These are phyloP conservation scores for Trametes hirsuta DNA, from an alignment of 1,284 basidiomycete species.

Conservation along the genomic window DNA sequence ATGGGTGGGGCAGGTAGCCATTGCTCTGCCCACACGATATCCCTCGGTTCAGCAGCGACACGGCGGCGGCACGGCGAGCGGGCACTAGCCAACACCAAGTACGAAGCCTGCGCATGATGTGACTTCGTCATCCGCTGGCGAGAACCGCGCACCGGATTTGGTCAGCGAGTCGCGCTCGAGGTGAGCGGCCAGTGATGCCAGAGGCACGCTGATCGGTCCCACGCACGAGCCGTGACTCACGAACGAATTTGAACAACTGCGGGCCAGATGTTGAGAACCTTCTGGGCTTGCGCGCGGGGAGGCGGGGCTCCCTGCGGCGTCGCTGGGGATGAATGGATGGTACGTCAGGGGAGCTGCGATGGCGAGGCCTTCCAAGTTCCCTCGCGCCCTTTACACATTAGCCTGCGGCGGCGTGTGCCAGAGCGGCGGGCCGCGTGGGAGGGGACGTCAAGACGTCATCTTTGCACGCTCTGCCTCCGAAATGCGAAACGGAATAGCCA, in stretches of 20 bases:
- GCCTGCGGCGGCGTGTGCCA: background rate
- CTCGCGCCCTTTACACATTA: background rate
- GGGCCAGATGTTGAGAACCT: background rate
- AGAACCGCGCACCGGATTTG: too few relatives aligned
- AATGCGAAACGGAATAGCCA: background rate
- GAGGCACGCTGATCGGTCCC: background rate
- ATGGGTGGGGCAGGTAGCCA: too few relatives aligned
- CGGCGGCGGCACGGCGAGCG: too few relatives aligned
- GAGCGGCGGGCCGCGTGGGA: constrained; percentile 1
- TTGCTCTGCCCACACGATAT: background rate
- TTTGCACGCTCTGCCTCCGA: background rate
- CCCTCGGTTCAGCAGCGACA: too few relatives aligned
- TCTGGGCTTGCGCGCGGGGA: background rate
- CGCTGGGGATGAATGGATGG: background rate
- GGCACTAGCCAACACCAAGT: too few relatives aligned
- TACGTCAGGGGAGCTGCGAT: background rate
- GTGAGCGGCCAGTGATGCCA: too few relatives aligned
- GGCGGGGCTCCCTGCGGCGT: too few relatives aligned
- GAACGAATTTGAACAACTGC: background rate
- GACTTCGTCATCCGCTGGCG: too few relatives aligned
- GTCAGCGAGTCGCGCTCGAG: too few relatives aligned
- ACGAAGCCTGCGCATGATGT: too few relatives aligned
- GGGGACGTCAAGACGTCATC: constrained; percentile 1
- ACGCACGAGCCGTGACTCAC: background rate
- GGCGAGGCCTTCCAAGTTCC: background rate